These are phyloP conservation scores for Biancaea sappan DNA, from an alignment of 306 rosid genomes.

Conservation along the genomic window DNA sequence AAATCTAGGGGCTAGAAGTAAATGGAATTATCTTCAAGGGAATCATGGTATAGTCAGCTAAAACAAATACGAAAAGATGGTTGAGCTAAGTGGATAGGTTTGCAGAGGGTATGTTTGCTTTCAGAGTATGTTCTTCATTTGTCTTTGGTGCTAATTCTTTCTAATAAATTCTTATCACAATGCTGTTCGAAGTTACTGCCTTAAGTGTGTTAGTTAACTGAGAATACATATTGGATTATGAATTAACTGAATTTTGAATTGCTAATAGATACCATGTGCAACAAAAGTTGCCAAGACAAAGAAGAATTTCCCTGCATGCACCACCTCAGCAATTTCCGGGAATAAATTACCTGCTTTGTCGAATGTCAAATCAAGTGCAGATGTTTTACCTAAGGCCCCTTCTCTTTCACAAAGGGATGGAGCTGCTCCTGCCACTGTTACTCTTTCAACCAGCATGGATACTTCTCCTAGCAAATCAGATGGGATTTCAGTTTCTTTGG, in stretches of 20 bases:
- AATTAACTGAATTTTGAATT: slow-evolving; percentile 24
- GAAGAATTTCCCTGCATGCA: slow-evolving; percentile 50
- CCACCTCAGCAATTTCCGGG: slow-evolving; percentile 29
- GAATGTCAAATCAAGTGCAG: slow-evolving; percentile 47
- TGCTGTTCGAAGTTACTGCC: slow-evolving; percentile 2
- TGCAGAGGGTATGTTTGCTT: not conserved
- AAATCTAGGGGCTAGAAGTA: not conserved
- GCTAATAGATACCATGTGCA: slow-evolving; percentile 60
- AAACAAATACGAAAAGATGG: not conserved
- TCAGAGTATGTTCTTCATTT: not conserved
- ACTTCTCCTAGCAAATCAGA: slow-evolving; percentile 82
- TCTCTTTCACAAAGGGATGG: slow-evolving; percentile 41
- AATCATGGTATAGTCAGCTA: not conserved
- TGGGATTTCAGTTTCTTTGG: slow-evolving; percentile 72
- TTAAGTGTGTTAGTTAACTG: not conserved
- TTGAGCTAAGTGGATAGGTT: not conserved
- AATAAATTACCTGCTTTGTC: slow-evolving; percentile 36
- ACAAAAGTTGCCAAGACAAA: slow-evolving; percentile 66
- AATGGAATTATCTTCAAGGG: not conserved
- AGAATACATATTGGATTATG: slow-evolving; percentile 1
- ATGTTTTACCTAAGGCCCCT: slow-evolving; percentile 49
- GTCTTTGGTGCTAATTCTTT: not conserved
- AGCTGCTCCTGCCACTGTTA: slow-evolving; percentile 38
- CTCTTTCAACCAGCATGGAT: slow-evolving; percentile 53
- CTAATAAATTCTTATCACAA: not conserved